phyloP scores from a whole-genome alignment of 208 protist genomes.

The Leishmania aethiopica region DNA sequence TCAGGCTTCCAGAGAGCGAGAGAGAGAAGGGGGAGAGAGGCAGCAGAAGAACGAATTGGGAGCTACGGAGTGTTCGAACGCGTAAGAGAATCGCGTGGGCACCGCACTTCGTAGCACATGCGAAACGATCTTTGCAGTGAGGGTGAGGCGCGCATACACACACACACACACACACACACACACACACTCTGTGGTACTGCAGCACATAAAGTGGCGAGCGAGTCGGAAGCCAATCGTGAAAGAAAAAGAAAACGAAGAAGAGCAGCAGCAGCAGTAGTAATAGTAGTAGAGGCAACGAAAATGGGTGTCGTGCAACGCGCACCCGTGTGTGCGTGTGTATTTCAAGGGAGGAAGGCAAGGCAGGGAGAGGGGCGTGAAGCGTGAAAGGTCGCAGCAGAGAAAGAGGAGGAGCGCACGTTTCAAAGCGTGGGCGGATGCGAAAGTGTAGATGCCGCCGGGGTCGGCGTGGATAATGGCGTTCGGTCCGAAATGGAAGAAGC shows the following conservation, averaged over 20 bases:
- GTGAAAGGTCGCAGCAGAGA: not conserved
- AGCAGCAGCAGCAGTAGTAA: too few species aligned
- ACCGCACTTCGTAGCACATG: not conserved
- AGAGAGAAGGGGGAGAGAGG: not conserved
- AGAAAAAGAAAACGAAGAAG: too few species aligned
- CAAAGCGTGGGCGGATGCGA: not conserved
- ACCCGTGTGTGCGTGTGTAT: too few species aligned
- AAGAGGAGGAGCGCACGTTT: not conserved
- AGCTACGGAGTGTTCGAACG: not conserved
- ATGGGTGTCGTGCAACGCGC: too few species aligned
- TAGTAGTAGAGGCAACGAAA: too few species aligned
- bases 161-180: too few species aligned
- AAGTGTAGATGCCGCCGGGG: not conserved
- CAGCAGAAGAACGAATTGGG: not conserved
- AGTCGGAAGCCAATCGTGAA: not conserved
- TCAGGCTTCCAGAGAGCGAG: not conserved
- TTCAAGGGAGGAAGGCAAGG: not conserved
- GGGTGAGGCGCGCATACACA: not conserved
- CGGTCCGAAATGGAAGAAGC: not conserved
- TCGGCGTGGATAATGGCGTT: not conserved
- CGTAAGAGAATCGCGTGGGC: not conserved
- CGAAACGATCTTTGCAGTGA: not conserved
- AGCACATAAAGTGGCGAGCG: not conserved
- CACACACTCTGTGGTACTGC: not conserved
- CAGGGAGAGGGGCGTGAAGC: not conserved